Evolutionary conservation across 2,329 filamentous ascomycete genomes (phyloP).

Genomic region (Fusarium sp.): DNA sequence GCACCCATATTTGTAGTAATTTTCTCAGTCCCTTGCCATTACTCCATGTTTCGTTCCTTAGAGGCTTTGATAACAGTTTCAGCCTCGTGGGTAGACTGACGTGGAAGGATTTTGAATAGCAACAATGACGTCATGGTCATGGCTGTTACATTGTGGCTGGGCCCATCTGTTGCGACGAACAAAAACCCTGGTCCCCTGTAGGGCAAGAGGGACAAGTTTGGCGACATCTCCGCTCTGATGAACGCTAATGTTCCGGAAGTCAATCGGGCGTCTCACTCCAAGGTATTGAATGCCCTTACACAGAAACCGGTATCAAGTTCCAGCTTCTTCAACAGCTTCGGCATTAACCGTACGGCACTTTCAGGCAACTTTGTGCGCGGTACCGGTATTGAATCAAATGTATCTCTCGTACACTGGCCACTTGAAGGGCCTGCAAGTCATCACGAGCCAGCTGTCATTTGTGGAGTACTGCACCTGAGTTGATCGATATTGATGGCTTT

Average conservation of each 20-base stretch:
- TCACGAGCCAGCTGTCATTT: conserved; percentile 39
- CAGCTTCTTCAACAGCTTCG: conserved; percentile 3
- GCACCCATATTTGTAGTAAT: conserved; percentile 7
- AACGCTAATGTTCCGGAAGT: conserved; percentile 27
- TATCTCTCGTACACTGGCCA: conserved; percentile 20
- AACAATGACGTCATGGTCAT: conserved; percentile 39
- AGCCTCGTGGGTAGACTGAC: conserved; percentile 45
- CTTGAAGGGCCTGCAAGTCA: conserved; percentile 30
- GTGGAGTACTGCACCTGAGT: conserved; percentile 28
- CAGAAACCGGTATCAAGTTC: neutral
- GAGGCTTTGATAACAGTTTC: conserved; percentile 34
- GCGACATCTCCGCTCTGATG: conserved; percentile 26
- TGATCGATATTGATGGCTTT: conserved; percentile 19
- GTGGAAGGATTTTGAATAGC: conserved; percentile 36
- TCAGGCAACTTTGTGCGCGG: conserved; percentile 2
- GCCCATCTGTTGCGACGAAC: conserved; percentile 26
- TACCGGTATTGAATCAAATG: conserved; percentile 14
- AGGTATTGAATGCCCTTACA: neutral
- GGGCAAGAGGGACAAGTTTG: conserved; percentile 22
- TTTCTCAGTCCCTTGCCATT: conserved; percentile 14
- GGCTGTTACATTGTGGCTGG: conserved; percentile 26
- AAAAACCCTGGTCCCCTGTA: conserved; percentile 11
- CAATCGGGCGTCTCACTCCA: conserved; percentile 18
- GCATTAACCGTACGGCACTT: conserved; percentile 26
- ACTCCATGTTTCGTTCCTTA: conserved; percentile 17